Evolutionary conservation across 306 rosid genomes (phyloP), one percentile per base, ranked within the genome.

Genomic region (Lathyrus tuberosus): DNA sequence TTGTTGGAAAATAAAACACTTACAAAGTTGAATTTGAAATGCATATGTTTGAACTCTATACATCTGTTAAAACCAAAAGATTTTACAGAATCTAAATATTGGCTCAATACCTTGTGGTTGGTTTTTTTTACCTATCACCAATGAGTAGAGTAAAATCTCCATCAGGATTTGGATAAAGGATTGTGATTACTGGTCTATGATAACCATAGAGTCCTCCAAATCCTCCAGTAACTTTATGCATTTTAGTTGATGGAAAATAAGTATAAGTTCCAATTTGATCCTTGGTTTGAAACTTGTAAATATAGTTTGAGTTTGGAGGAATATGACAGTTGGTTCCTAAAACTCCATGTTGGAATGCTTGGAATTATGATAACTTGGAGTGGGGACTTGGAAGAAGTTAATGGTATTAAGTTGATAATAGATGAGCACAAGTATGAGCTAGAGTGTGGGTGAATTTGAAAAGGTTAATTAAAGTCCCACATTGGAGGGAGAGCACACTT

Each of bases 281-380:
- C 79, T 94, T 94, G 42, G 92, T 13, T 76, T 94, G 97, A 75
- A 94, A 87, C 74, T 78, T 83, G 83, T 94, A 94, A 22, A 96
- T 90, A 79, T 79, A 94, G 72, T 94, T 94, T 65, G 96, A 78
- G 89, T 88, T 94, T 38, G 97, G 86, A 49, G 92, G 96, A 69
- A 94, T 84, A 53, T 97, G 88, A 67, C 99, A 94, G 56, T 94
- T 94, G 44, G 97, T 94, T 74, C 99, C 99, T 72, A 86, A 69
- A 20, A 94, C 96, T 48, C 99, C 99, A 74, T 94, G 97, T 84
- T 94, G 99, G n/a, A n/a, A n/a, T n/a, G n/a, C n/a, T n/a, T n/a
- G n/a, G n/a, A n/a, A n/a, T n/a, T n/a, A n/a, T n/a, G n/a, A n/a
- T n/a, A n/a, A n/a, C n/a, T n/a, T n/a, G n/a, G n/a, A n/a, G n/a